Conservation (phyloP, 164 flowering plant species). For the Dillenia turbinata region DNA sequence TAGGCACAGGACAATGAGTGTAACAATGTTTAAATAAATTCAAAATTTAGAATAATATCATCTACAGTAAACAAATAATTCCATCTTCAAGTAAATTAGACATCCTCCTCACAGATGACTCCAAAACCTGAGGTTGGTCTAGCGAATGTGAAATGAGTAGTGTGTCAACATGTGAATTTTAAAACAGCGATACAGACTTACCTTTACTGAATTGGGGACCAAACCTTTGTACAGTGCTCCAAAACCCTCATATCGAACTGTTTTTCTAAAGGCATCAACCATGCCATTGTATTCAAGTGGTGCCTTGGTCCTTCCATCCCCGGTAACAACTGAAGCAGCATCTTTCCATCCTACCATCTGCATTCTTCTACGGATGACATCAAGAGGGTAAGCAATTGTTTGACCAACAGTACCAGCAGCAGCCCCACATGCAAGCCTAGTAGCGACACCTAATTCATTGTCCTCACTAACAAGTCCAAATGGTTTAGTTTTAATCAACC, state of each 20-base stretch:
- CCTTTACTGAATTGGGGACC: slow-evolving; percentile 98
- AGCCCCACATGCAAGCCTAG: slow-evolving; percentile 94
- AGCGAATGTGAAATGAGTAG: too few relatives aligned
- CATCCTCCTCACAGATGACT: too few relatives aligned
- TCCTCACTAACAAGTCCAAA: slow-evolving; percentile 58
- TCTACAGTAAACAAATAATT: too few relatives aligned
- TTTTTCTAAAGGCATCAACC: slow-evolving; percentile 93
- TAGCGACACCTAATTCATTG: slow-evolving; percentile 65
- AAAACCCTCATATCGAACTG: slow-evolving; percentile 86
- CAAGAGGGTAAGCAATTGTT: slow-evolving; percentile 96
- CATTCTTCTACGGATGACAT: slow-evolving; percentile 95
- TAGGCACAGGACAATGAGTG: too few relatives aligned
- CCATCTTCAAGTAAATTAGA: too few relatives aligned
- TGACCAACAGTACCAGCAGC: slow-evolving; percentile 97
- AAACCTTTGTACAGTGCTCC: slow-evolving; percentile 94
- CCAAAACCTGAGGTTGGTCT: too few relatives aligned
- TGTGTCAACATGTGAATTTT: too few relatives aligned
- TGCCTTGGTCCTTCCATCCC: slow-evolving; percentile 67
- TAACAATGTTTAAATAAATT: too few relatives aligned
- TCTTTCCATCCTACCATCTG: slow-evolving; percentile 98
- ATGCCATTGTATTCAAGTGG: slow-evolving; percentile 77
- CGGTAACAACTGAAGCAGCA: slow-evolving; percentile 79
- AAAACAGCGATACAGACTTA: slow-evolving; percentile 18
- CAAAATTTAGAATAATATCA: too few relatives aligned
- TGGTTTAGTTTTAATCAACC: slow-evolving; percentile 60